Percentiles rank a stretch among this genome's conserved stretches.
phyloP scores from a whole-genome alignment of 345 rosid genomes.

The Luvunga scandens region DNA sequence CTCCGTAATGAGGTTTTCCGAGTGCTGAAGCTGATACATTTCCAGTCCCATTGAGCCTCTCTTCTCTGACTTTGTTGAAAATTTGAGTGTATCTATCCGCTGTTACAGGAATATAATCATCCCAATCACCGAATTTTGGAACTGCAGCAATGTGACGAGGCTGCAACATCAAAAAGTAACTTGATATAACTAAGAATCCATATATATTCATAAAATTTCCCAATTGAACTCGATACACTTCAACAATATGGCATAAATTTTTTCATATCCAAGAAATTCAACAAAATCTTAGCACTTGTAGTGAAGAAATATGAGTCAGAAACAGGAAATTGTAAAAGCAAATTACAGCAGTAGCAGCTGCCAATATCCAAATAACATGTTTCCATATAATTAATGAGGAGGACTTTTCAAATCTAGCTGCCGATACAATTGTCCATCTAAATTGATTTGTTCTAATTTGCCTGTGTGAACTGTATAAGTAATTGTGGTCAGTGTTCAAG shows the following conservation, averaged over 20 bases:
- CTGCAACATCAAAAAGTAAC: constrained; percentile 17
- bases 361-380: too few relatives aligned
- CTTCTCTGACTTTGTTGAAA: constrained; percentile 31
- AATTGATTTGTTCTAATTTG: not conserved
- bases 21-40: constrained; percentile 1
- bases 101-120: constrained; percentile 32
- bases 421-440: not conserved
- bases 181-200: not conserved
- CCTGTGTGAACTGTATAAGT: not conserved
- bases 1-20: not conserved
- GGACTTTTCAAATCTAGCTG: too few relatives aligned
- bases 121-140: constrained; percentile 43
- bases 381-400: too few relatives aligned
- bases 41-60: constrained; percentile 19
- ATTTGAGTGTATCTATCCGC: constrained; percentile 30
- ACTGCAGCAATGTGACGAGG: constrained; percentile 20
- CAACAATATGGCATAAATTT: not conserved
- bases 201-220: not conserved
- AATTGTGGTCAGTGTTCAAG: not conserved
- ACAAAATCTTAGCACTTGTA: not conserved
- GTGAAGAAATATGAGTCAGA: not conserved
- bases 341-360: too few relatives aligned
- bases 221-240: not conserved
- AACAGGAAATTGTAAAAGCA: too few relatives aligned
- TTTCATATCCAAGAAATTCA: not conserved